Percentiles rank a stretch among this genome's conserved stretches.
Conservation (phyloP, 1,139 yeast species). For the Hansenula sp. region DNA sequence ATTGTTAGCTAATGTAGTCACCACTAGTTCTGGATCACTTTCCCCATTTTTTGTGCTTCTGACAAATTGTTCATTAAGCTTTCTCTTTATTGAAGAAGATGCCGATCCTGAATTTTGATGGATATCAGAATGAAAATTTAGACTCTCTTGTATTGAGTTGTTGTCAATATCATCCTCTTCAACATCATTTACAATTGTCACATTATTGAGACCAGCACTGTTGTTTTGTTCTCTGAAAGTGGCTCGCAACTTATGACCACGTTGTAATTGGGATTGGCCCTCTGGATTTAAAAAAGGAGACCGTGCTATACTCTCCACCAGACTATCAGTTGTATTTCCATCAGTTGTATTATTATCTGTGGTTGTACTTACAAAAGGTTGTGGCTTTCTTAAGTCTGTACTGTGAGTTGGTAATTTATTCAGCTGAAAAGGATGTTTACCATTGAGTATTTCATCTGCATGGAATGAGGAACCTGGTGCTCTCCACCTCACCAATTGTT, state of each 20-base stretch:
- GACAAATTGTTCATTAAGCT: not conserved
- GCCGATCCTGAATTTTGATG: conserved; percentile 6
- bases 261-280: not conserved
- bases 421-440: conserved; percentile 38
- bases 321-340: conserved; percentile 6
- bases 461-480: conserved; percentile 43
- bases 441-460: conserved; percentile 31
- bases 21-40: no score
- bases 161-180: not conserved
- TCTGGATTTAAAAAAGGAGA: conserved; percentile 9
- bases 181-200: not conserved
- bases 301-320: conserved; percentile 9
- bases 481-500: conserved; percentile 46
- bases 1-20: not conserved
- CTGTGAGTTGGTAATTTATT: conserved; percentile 3
- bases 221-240: conserved; percentile 1
- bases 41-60: not conserved
- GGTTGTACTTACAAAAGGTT: not conserved
- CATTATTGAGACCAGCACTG: not conserved
- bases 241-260: not conserved
- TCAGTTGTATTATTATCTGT: not conserved
- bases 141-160: conserved; percentile 10
- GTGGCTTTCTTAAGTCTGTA: conserved; percentile 12
- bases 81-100: conserved; percentile 7
- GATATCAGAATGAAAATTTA: not conserved